These are phyloP conservation scores for Pseudogymnoascus sp. DNA, from an alignment of 2,329 filamentous ascomycete genomes.

Conservation along the genomic window DNA sequence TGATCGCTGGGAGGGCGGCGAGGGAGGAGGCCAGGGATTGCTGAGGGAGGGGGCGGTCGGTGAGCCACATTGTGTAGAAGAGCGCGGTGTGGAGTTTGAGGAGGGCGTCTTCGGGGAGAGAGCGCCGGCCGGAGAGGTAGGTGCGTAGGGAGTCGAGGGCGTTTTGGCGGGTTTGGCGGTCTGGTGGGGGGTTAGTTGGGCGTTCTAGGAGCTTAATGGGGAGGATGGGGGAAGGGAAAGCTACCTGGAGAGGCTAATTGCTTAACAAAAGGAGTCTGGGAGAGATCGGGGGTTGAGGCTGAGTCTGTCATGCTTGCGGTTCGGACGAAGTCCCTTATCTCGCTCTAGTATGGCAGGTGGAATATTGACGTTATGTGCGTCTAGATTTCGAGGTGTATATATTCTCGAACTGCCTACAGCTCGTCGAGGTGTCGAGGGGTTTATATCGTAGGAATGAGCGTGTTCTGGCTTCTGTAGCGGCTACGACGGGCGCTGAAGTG, in stretches of 20 bases:
- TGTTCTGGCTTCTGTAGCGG: conserved; percentile 6
- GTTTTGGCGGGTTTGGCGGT: conserved; percentile 68
- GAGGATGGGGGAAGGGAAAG: background rate
- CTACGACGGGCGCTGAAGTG: background rate
- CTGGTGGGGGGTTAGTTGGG: conserved; percentile 36
- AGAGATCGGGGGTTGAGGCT: conserved; percentile 17
- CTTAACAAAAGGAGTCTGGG: conserved; percentile 29
- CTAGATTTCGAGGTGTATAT: background rate
- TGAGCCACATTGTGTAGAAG: conserved; percentile 92
- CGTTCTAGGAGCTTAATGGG: background rate
- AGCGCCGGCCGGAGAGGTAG: conserved; percentile 58
- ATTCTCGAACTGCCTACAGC: background rate
- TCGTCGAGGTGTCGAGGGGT: background rate
- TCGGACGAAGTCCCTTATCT: background rate
- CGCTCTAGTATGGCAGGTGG: background rate
- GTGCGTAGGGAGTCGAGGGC: conserved; percentile 68
- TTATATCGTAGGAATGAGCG: background rate
- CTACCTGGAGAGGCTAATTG: conserved; percentile 30
- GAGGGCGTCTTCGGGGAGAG: conserved; percentile 61
- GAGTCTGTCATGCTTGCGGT: conserved; percentile 1
- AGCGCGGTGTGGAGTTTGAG: conserved; percentile 92
- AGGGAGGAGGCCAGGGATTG: conserved; percentile 75
- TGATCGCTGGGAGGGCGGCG: conserved; percentile 55
- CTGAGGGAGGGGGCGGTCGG: conserved; percentile 79
- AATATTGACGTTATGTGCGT: background rate